Percentiles rank a stretch among this genome's conserved stretches.
Evolutionary conservation across 2,329 filamentous ascomycete genomes (phyloP).

Genomic region (Immersiporthe knoxdaviesiana): DNA sequence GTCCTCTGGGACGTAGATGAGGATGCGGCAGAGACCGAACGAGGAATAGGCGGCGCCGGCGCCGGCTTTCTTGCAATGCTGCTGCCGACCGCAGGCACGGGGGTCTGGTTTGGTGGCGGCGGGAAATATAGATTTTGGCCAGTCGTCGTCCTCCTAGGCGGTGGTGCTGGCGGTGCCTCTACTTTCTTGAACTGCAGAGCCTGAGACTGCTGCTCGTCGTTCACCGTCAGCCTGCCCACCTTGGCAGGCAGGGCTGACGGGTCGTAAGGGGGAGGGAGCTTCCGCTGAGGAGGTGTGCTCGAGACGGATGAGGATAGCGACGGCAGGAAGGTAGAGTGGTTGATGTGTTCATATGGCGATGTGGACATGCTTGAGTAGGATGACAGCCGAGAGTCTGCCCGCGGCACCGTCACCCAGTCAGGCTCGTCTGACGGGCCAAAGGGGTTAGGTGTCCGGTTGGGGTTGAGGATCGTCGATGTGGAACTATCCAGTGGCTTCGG

Average conservation of each 20-base stretch:
- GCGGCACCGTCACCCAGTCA: constrained; percentile 77
- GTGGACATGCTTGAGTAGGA: constrained; percentile 61
- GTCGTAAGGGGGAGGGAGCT: constrained; percentile 56
- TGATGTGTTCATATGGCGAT: constrained; percentile 62
- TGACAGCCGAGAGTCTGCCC: constrained; percentile 56
- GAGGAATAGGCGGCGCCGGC: constrained; percentile 33
- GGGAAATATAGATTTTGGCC: constrained; percentile 29
- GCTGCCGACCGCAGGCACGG: constrained; percentile 28
- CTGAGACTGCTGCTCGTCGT: constrained; percentile 43
- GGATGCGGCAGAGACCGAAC: constrained; percentile 43
- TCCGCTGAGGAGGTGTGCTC: constrained; percentile 49
- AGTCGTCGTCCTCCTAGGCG: constrained; percentile 47
- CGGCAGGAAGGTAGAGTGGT: constrained; percentile 51
- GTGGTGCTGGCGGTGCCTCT: constrained; percentile 50
- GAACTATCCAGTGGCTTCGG: constrained; percentile 54
- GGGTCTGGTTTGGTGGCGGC: constrained; percentile 27
- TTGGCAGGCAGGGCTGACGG: constrained; percentile 50
- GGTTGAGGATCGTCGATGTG: constrained; percentile 68
- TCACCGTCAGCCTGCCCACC: constrained; percentile 47
- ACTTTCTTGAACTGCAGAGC: constrained; percentile 35
- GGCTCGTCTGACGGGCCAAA: constrained; percentile 74
- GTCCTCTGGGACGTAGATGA: constrained; percentile 42
- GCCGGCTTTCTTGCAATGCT: constrained; percentile 35
- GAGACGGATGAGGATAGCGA: constrained; percentile 50
- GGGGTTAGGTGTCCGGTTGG: constrained; percentile 77